Evolutionary conservation across 2,329 filamentous ascomycete genomes (phyloP).

Genomic region (Atkinsonella texensis): DNA sequence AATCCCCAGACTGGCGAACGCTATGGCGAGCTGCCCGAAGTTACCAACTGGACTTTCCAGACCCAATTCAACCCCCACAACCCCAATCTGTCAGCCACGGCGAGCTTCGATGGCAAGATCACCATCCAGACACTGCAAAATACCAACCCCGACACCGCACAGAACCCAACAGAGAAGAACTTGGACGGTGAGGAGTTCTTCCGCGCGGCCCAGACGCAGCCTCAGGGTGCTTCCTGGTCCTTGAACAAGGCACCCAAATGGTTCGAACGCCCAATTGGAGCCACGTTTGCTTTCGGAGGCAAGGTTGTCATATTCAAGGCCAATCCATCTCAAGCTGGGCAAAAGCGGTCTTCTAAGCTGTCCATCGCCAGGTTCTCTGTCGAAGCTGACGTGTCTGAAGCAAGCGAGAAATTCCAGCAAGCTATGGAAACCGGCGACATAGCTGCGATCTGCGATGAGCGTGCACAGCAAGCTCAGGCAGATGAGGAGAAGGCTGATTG

Average conservation of each 20-base stretch:
- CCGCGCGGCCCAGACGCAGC: slow-evolving; percentile 80
- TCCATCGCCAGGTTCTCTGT: slow-evolving; percentile 80
- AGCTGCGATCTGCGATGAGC: slow-evolving; percentile 63
- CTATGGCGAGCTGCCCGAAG: slow-evolving; percentile 87
- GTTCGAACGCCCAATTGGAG: slow-evolving; percentile 75
- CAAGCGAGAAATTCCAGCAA: slow-evolving; percentile 78
- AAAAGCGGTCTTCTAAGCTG: slow-evolving; percentile 61
- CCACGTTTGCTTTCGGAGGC: slow-evolving; percentile 89
- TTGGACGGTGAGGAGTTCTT: slow-evolving; percentile 95
- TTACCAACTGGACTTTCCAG: slow-evolving; percentile 99
- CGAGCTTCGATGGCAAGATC: slow-evolving; percentile 95
- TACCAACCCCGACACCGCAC: slow-evolving; percentile 66
- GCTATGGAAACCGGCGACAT: slow-evolving; percentile 70
- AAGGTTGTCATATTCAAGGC: slow-evolving; percentile 70
- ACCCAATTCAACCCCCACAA: slow-evolving; percentile 91
- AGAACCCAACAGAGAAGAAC: slow-evolving; percentile 53
- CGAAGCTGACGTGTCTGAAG: slow-evolving; percentile 71
- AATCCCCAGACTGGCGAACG: slow-evolving; percentile 83
- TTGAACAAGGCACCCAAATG: slow-evolving; percentile 78
- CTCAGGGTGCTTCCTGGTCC: slow-evolving; percentile 82
- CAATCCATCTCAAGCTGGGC: slow-evolving; percentile 44
- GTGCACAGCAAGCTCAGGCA: slow-evolving; percentile 60
- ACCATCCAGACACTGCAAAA: slow-evolving; percentile 89
- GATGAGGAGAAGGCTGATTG: slow-evolving; percentile 95
- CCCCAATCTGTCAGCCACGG: slow-evolving; percentile 82